These are phyloP conservation scores for Oryza glumipatula DNA, from an alignment of 176 grass and related monocot genomes.

Conservation along the genomic window DNA sequence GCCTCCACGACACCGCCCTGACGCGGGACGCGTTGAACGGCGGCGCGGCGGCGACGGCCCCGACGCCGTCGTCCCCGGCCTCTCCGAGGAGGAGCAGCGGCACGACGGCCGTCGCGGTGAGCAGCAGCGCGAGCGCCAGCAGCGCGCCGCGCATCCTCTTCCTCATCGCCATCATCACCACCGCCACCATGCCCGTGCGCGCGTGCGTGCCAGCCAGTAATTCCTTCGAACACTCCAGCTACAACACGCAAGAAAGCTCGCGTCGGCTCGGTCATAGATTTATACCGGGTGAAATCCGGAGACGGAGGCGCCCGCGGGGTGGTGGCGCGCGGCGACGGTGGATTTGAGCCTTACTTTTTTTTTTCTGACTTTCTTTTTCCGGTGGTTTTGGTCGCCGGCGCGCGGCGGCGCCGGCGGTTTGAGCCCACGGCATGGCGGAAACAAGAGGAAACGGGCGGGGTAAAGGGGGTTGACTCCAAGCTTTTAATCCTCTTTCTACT, in stretches of 20 bases:
- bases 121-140: conserved; percentile 35
- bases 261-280: not conserved
- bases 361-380: not conserved
- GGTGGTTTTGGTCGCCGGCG: not conserved
- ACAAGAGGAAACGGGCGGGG: not conserved
- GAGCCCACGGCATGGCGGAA: conserved; percentile 31
- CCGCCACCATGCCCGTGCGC: not conserved
- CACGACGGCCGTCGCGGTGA: conserved; percentile 41
- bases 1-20: conserved; percentile 39
- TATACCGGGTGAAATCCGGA: not conserved
- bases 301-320: not conserved
- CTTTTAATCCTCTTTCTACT: too few relatives aligned
- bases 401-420: conserved; percentile 17
- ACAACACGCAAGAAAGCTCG: not conserved
- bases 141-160: conserved; percentile 28
- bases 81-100: conserved; percentile 31
- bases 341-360: not conserved
- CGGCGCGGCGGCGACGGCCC: not conserved
- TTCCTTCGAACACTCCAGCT: not conserved
- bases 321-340: not conserved
- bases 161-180: conserved; percentile 5
- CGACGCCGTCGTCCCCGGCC: not conserved
- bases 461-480: not conserved
- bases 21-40: conserved; percentile 39
- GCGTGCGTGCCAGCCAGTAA: too few relatives aligned